Conservation (phyloP, 163 green algal genomes). For the Trebouxia gelatinosa region DNA sequence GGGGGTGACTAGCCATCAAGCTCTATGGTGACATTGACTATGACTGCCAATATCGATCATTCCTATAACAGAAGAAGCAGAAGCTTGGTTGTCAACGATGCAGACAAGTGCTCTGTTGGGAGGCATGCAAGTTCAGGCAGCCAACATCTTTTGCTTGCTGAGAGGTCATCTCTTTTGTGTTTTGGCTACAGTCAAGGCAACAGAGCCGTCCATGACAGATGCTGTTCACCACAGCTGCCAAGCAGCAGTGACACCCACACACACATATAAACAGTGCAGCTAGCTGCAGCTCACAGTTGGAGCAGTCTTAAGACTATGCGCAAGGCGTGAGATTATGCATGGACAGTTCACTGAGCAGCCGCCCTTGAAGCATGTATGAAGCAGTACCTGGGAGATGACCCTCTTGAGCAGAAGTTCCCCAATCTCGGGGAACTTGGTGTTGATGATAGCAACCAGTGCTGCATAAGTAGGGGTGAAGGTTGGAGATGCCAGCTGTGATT, state of each 20-base stretch:
- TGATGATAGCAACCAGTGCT: slow-evolving; percentile 80
- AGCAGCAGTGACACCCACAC: slow-evolving; percentile 15
- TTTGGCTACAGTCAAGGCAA: too few relatives aligned
- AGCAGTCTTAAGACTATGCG: too few relatives aligned
- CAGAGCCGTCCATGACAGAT: too few relatives aligned
- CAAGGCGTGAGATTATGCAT: neutral
- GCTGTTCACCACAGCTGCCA: too few relatives aligned
- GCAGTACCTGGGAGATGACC: slow-evolving; percentile 74
- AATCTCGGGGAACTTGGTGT: slow-evolving; percentile 97
- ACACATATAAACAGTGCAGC: neutral
- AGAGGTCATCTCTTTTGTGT: too few relatives aligned
- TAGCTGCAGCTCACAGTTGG: neutral
- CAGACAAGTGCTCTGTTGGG: too few relatives aligned
- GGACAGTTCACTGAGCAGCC: neutral
- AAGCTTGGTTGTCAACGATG: too few relatives aligned
- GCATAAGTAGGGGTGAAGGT: slow-evolving; percentile 90
- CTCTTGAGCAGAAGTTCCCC: slow-evolving; percentile 89
- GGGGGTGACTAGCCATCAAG: neutral
- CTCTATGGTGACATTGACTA: too few relatives aligned
- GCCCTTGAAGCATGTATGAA: neutral
- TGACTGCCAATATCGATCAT: too few relatives aligned
- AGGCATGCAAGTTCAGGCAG: too few relatives aligned
- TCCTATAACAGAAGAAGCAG: too few relatives aligned
- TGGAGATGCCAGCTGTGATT: slow-evolving; percentile 90
- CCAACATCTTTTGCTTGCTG: too few relatives aligned